Base-by-base conservation (phyloP, 495 filamentous ascomycete species). In the Entonaema liquescens region DNA sequence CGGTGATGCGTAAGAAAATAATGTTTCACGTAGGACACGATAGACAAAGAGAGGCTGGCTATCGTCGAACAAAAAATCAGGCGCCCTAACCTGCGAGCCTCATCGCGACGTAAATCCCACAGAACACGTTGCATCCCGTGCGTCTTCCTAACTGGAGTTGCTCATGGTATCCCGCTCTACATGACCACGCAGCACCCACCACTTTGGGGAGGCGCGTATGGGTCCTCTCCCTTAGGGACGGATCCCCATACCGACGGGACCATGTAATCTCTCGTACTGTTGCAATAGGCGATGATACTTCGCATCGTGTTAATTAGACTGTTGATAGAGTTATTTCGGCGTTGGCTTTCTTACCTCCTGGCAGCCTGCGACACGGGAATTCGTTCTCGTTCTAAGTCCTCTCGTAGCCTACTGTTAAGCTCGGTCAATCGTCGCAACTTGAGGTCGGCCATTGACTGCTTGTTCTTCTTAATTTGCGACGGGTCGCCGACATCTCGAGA, bases 371-470 rank as follows among this genome's bases (percentile, higher is more conserved):
- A 97, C 54, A 98, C 94, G 76, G 93, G 96, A 76, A 98, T 95
- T 65, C 95, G 88, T 68, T 95, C 92, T 79, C 95, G 88, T 62
- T 98, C 95, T 63, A 99, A 84, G 83, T 99, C 95, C 80, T 99
- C 95, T 74, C 93, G 89, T 78, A 99, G 85, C 71, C 96, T 89
- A 73, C 90, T 89, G 85, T 98, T 99, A 78, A 99, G 88, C 83
- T 99, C 95, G 54, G 93, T 98, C 80, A 99, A 85, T 49, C 96
- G 92, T 70, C 95, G 91, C 72, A 98, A 89, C 84, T 98, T 99
- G 62, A 98, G 88, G 81, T 98, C 95, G 55, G 95, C 96, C 89
- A 98, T 97, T 80, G 93, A 96, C 81, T 99, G 96, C 86, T 97
- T 98, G 88, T 96, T 98, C 84, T 94, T 96, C 87, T 91, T 95